phyloP scores from a whole-genome alignment of 345 rosid species.

The Acer campestre region DNA sequence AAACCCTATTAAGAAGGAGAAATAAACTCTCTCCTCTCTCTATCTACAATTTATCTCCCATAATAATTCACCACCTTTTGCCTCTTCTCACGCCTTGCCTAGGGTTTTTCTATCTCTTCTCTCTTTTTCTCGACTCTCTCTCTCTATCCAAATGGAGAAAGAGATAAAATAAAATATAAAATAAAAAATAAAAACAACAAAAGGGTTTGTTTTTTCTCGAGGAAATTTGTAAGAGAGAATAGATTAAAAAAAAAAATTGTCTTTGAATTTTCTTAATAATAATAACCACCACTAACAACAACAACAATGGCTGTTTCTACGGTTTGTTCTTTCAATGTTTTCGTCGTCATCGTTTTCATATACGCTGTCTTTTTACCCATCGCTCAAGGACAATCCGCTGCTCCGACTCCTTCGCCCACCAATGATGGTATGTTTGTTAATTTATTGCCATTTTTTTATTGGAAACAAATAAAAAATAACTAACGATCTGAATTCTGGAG shows the following conservation, averaged over 20 bases:
- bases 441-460: not conserved
- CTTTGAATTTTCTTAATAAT: not conserved
- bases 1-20: not conserved
- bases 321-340: constrained; percentile 33
- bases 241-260: not conserved
- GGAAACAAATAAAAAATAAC: too few relatives aligned
- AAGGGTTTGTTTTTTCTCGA: constrained; percentile 20
- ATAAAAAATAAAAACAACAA: not conserved
- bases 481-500: not conserved
- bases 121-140: not conserved
- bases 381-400: constrained; percentile 52
- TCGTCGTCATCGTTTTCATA: constrained; percentile 36
- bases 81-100: constrained; percentile 25
- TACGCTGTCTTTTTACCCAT: constrained; percentile 49
- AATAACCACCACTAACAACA: not conserved
- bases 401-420: constrained; percentile 71
- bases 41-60: not conserved
- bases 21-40: not conserved
- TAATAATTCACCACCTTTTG: constrained; percentile 11
- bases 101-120: constrained; percentile 22
- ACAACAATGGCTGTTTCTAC: constrained; percentile 51
- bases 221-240: constrained; percentile 20
- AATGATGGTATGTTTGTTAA: constrained; percentile 51
- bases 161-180: too few relatives aligned
- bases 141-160: not conserved